phyloP scores from a whole-genome alignment of 805 yeast genomes.

The Starmerella sp. region DNA sequence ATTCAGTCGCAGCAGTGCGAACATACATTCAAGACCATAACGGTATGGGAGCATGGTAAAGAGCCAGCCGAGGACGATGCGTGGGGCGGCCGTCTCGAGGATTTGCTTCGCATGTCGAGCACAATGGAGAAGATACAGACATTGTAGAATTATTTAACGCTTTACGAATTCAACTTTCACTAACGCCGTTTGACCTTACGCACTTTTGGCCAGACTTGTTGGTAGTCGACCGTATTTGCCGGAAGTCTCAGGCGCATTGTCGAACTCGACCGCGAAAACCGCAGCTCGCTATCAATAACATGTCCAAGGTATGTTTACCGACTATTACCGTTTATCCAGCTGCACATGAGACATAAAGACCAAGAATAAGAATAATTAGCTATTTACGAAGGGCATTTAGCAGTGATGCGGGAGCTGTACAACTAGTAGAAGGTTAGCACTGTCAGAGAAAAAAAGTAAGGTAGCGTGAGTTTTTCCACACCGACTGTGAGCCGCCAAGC shows the following conservation, averaged over 20 bases:
- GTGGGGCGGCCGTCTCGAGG: slow-evolving; percentile 17
- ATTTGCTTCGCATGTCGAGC: slow-evolving; percentile 30
- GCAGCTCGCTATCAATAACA: too few species aligned
- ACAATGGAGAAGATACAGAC: slow-evolving; percentile 42
- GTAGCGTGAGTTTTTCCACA: slow-evolving; percentile 99
- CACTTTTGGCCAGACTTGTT: too few species aligned
- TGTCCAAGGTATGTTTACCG: too few species aligned
- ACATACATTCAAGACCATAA: slow-evolving; percentile 7
- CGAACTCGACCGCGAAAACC: too few species aligned
- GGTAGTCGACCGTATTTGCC: too few species aligned
- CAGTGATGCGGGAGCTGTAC: neutral
- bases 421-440: slow-evolving; percentile 19
- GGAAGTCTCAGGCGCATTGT: too few species aligned
- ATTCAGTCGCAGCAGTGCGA: neutral
- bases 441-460: slow-evolving; percentile 60
- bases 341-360: too few species aligned
- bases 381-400: too few species aligned
- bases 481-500: slow-evolving; percentile 50
- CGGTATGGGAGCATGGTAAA: slow-evolving; percentile 21
- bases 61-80: slow-evolving; percentile 12
- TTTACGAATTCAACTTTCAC: too few species aligned
- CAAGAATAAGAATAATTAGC: too few species aligned
- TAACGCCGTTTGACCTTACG: too few species aligned
- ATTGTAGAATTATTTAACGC: neutral
- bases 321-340: too few species aligned